Evolutionary conservation across 768 basidiomycete genomes (phyloP).

Genomic region (Pholiota molesta): DNA sequence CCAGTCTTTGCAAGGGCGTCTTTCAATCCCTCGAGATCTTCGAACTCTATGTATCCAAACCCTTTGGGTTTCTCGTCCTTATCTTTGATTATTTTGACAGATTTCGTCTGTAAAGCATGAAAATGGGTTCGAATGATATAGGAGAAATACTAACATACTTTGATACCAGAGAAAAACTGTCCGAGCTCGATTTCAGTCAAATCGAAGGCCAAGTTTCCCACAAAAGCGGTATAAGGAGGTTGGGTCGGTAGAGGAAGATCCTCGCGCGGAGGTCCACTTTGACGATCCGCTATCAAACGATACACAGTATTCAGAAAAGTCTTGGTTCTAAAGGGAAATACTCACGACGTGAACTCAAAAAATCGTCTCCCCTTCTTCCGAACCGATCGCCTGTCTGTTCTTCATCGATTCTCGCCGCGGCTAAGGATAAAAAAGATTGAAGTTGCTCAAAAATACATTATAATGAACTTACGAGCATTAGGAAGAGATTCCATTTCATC

Average conservation of each 20-base stretch:
- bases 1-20: constrained; percentile 77
- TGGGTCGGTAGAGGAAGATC: constrained; percentile 95
- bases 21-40: constrained; percentile 83
- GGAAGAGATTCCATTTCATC: constrained; percentile 97
- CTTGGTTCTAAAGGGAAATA: constrained; percentile 10
- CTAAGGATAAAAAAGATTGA: constrained; percentile 38
- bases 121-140: not conserved
- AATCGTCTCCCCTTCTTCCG: constrained; percentile 59
- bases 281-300: constrained; percentile 52
- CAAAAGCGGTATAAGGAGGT: constrained; percentile 95
- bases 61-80: constrained; percentile 95
- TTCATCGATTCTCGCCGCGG: constrained; percentile 71
- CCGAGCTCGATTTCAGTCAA: constrained; percentile 82
- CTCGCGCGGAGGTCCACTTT: constrained; percentile 63
- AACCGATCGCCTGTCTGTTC: constrained; percentile 59
- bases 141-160: constrained; percentile 43
- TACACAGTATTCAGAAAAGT: constrained; percentile 12
- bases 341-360: constrained; percentile 63
- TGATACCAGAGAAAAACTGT: constrained; percentile 71
- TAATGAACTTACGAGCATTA: constrained; percentile 79
- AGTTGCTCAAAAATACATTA: constrained; percentile 1
- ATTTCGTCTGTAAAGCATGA: constrained; percentile 58
- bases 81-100: constrained; percentile 92
- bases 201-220: constrained; percentile 96
- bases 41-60: constrained; percentile 97